A percentile compares a stretch with the other conserved stretches of the same genome.
Evolutionary conservation across 2,329 filamentous ascomycete genomes (phyloP).

Genomic region (Beauveria sp.): DNA sequence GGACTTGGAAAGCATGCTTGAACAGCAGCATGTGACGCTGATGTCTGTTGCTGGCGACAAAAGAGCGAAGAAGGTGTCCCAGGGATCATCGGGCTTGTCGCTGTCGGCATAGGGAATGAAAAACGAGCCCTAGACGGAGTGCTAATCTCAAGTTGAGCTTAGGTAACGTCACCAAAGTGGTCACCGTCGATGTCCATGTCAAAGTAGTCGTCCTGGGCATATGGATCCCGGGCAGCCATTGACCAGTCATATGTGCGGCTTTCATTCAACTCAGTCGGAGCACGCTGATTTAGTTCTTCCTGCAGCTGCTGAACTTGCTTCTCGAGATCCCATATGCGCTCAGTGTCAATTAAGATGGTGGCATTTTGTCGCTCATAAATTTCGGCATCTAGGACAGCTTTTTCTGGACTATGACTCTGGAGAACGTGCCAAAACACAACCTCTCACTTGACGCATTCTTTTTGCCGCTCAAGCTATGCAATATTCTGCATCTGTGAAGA

Average conservation of each 20-base stretch:
- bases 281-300: conserved; percentile 21
- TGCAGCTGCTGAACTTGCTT: conserved; percentile 30
- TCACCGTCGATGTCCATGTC: conserved; percentile 33
- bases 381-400: too few relatives aligned
- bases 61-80: conserved; percentile 30
- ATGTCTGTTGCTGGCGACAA: conserved; percentile 2
- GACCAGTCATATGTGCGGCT: conserved; percentile 41
- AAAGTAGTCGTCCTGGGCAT: conserved; percentile 27
- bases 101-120: conserved; percentile 50
- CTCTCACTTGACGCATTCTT: too few relatives aligned
- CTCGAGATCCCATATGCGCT: conserved; percentile 35
- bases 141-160: conserved; percentile 43
- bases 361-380: conserved; percentile 45
- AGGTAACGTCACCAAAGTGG: conserved; percentile 42
- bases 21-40: conserved; percentile 27
- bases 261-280: conserved; percentile 17
- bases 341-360: conserved; percentile 41
- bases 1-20: conserved; percentile 36
- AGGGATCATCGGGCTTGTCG: conserved; percentile 39
- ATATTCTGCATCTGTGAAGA: too few relatives aligned
- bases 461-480: too few relatives aligned
- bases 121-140: conserved; percentile 37
- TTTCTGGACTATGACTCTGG: too few relatives aligned
- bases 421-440: too few relatives aligned
- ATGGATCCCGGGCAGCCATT: conserved; percentile 40